Base-by-base conservation (phyloP, 148 eudicot genomes). In the Tetragonia tetragonoides region DNA sequence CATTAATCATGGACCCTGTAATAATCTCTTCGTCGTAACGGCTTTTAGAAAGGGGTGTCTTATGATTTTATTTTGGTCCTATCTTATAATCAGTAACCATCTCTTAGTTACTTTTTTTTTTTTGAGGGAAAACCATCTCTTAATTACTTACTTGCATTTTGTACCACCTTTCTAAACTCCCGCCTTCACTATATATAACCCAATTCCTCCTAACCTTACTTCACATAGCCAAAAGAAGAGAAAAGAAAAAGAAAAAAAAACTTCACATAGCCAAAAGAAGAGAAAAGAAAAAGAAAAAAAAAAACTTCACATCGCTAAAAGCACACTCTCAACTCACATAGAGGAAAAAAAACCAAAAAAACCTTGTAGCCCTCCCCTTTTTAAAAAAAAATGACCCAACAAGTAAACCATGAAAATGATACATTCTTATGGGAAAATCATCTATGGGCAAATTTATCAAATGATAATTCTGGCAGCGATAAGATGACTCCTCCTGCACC, bases 391-490 rank as follows among this genome's bases (percentile, higher is more conserved):
- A 72, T 72, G 75, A 53, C 75, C 28, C 61, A 70, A 5, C n/a
- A 49, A 28, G 34, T 28, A 23, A 38, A 51, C 61, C 74, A 51
- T 70, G 74, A 54, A 34, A 37, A 54, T 54, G 75, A 54, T 21
- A 18, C 63, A 37, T 53, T 54, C 24, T 2, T 72, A 7, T 72
- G 75, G 75, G 63, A 72, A 53, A 54, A 18, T 38, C 24, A 70
- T 46, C 11, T 49, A 47, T 72, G 62, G 75, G 75, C 41, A 54
- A 37, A 37, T 14, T 72, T 72, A 2, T 34, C 63, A 2, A 72
- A 54, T 34, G 75, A 54, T 72, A 59, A 38, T 49, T 72, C 62
- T 49, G 62, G 24, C 38, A 12, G n/a, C 10, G 60, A 28, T 28
- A 70, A 11, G 60, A 17, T 7, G 10, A 51, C 20, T 47, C 39